Evolutionary conservation across 116 monocot species (phyloP).

Genomic region (Posidonia oceanica): DNA sequence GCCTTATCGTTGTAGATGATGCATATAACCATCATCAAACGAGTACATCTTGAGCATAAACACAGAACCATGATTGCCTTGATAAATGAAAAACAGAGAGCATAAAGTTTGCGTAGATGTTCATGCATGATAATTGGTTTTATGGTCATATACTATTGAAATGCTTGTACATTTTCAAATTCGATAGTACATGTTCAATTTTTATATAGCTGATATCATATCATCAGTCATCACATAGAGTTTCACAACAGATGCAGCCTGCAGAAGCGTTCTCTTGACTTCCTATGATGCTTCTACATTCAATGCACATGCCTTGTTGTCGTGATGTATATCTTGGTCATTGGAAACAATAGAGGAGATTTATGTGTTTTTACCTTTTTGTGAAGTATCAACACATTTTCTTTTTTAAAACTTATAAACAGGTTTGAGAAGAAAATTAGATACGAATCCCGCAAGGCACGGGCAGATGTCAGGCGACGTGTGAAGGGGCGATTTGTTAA

Average conservation of each 20-base stretch:
- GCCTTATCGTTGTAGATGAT: too few species aligned
- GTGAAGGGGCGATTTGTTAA: conserved; percentile 86
- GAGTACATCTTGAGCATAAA: not conserved
- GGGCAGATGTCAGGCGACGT: conserved; percentile 69
- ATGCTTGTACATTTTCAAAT: not conserved
- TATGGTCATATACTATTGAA: not conserved
- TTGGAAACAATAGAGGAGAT: too few species aligned
- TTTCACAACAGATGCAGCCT: not conserved
- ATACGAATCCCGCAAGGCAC: conserved; percentile 76
- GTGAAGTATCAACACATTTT: not conserved
- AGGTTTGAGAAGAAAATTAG: conserved; percentile 96
- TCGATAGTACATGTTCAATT: too few species aligned
- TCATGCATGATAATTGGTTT: not conserved
- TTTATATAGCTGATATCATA: too few species aligned
- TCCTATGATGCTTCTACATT: not conserved
- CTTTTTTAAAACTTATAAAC: conserved; percentile 5
- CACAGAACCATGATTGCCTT: too few species aligned
- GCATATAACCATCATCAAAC: too few species aligned
- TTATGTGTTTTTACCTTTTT: not conserved
- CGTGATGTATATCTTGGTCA: too few species aligned
- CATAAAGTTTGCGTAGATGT: too few species aligned
- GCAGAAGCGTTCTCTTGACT: not conserved
- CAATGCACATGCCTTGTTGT: too few species aligned
- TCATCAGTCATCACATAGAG: not conserved
- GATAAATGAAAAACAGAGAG: too few species aligned